phyloP scores from a whole-genome alignment of 495 filamentous ascomycete species.

The Penicillium waksmanii region DNA sequence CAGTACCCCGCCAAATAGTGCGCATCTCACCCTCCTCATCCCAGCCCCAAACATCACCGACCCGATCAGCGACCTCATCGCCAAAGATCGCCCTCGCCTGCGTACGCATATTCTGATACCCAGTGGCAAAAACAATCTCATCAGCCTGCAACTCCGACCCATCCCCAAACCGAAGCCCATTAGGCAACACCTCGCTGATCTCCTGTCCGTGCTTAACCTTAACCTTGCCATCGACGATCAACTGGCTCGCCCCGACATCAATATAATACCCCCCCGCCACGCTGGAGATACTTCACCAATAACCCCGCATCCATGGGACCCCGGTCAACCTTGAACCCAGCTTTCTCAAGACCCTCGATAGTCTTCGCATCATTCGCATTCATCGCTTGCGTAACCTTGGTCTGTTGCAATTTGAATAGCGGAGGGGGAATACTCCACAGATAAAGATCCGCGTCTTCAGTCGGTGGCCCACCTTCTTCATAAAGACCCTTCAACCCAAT shows the following conservation, averaged over 20 bases:
- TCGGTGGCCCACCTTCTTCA: constrained; percentile 56
- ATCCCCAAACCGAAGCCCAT: constrained; percentile 68
- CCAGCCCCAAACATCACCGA: constrained; percentile 76
- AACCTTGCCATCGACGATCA: constrained; percentile 78
- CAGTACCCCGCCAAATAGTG: constrained; percentile 70
- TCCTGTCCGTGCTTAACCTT: constrained; percentile 73
- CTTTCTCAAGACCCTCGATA: constrained; percentile 62
- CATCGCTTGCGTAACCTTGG: constrained; percentile 52
- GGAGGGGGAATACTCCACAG: constrained; percentile 57
- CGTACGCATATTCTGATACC: constrained; percentile 79
- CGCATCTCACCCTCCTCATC: constrained; percentile 76
- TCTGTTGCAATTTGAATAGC: constrained; percentile 61
- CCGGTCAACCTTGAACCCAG: constrained; percentile 69
- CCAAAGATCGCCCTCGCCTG: constrained; percentile 66
- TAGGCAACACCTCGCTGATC: constrained; percentile 60
- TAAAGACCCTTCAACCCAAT: constrained; percentile 63
- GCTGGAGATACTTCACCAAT: constrained; percentile 74
- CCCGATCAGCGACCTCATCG: constrained; percentile 65
- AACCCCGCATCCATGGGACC: constrained; percentile 70
- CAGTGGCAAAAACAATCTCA: constrained; percentile 82
- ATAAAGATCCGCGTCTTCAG: constrained; percentile 67
- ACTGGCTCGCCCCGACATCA: constrained; percentile 69
- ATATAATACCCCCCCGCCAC: constrained; percentile 83
- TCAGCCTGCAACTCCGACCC: constrained; percentile 72
- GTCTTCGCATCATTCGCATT: constrained; percentile 51